A percentile compares a stretch with the other conserved stretches of the same genome.
phyloP scores from a whole-genome alignment of 208 protist genomes.

The Phytomonas francai region DNA sequence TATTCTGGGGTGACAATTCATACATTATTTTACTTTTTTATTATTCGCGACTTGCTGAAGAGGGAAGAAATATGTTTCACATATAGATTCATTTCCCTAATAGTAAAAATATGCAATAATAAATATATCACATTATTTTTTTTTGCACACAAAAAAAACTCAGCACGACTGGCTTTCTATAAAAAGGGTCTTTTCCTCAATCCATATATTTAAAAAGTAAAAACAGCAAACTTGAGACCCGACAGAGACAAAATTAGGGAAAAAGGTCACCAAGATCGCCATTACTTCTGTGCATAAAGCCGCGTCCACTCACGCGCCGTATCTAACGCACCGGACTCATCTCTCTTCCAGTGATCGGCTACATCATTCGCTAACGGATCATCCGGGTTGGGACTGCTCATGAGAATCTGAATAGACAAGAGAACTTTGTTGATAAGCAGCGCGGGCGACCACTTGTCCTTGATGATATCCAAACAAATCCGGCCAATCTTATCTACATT shows the following conservation, averaged over 20 bases:
- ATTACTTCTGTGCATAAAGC: slow-evolving; percentile 50
- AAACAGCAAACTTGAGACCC: slow-evolving; percentile 1
- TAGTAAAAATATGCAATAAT: slow-evolving; percentile 8
- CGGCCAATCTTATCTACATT: slow-evolving; percentile 98
- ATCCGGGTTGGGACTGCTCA: slow-evolving; percentile 99
- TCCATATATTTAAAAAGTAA: slow-evolving; percentile 7
- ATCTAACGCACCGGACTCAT: slow-evolving; percentile 55
- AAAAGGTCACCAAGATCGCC: not conserved
- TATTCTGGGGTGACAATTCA: not conserved
- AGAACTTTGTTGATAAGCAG: slow-evolving; percentile 99
- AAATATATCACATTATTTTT: not conserved
- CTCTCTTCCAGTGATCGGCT: slow-evolving; percentile 88
- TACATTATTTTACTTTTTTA: slow-evolving; percentile 5
- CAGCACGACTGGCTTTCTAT: not conserved
- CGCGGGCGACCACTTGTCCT: slow-evolving; percentile 99
- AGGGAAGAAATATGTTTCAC: slow-evolving; percentile 4
- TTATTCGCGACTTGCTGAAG: not conserved
- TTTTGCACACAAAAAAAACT: slow-evolving; percentile 1
- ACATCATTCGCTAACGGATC: slow-evolving; percentile 99
- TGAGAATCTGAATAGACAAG: slow-evolving; percentile 99
- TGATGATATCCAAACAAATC: slow-evolving; percentile 99
- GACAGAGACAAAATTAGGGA: not conserved
- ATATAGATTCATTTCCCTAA: not conserved
- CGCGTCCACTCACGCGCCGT: slow-evolving; percentile 79
- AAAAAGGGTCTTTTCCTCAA: not conserved